Conservation (phyloP, 768 basidiomycete species). For the Hypsizygus marmoreus region DNA sequence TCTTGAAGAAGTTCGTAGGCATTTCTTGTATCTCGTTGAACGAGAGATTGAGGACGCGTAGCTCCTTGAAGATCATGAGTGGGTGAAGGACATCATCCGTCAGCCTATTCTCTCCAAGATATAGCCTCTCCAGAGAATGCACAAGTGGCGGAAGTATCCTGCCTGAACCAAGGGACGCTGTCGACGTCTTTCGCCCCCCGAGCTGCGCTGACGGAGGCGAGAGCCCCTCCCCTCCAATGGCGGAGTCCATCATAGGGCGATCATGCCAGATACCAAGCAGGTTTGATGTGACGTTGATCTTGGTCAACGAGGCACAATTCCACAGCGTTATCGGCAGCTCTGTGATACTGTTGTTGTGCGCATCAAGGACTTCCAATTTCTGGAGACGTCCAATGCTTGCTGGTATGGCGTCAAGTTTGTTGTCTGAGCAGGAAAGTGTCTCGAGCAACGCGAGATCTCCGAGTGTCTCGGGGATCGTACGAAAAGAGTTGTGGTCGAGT, state of each 20-base stretch:
- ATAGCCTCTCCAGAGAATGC: conserved; percentile 72
- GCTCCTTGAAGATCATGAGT: conserved; percentile 72
- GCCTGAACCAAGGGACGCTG: conserved; percentile 29
- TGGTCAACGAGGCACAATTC: conserved; percentile 72
- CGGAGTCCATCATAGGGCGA: conserved; percentile 41
- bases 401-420: conserved; percentile 79
- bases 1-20: conserved; percentile 73
- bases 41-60: conserved; percentile 85
- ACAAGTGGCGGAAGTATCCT: conserved; percentile 59
- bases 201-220: conserved; percentile 21
- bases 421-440: conserved; percentile 86
- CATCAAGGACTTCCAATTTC: conserved; percentile 76
- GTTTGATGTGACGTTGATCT: conserved; percentile 90
- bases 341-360: conserved; percentile 87
- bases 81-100: conserved; percentile 78
- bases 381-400: conserved; percentile 72
- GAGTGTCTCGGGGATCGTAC: conserved; percentile 79
- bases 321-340: conserved; percentile 78
- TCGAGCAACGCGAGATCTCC: conserved; percentile 73
- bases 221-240: conserved; percentile 15
- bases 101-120: conserved; percentile 87
- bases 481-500: conserved; percentile 87
- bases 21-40: conserved; percentile 95
- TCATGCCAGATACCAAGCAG: conserved; percentile 73
- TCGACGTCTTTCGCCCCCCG: conserved; percentile 33